Base-by-base conservation (phyloP, 2,329 filamentous ascomycete species). In the Pseudogymnoascus sp. region DNA sequence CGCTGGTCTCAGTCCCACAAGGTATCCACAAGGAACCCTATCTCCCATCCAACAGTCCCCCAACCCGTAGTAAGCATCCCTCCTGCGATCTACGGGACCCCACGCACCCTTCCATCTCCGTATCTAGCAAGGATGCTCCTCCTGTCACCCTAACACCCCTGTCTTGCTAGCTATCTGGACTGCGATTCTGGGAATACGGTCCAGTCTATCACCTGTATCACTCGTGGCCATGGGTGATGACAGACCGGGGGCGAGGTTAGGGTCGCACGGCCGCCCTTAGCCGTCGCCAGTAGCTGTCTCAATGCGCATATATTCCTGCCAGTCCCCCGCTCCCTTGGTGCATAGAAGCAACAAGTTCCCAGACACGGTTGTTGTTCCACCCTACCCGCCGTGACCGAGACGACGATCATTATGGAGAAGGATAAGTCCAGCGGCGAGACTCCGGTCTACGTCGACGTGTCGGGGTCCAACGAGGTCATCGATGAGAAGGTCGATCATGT, bases 281-380 rank as follows among this genome's bases (percentile, higher is more conserved):
- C 49, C 49, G 29, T 55, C 26, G 16, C 49, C 49, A 19, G 29
- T 29, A 55, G 49, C 49, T 55, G 29, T 55, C 49, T 55, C 49
- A 55, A 55, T 33, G 29, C 49, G 29, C 49, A 55, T 55, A 55
- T 55, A 55, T 55, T 33, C 49, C 33, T 33, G 49, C 49, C 26
- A 33, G 49, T 55, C 49, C 49, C 49, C 49, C 49, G 21, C 16
- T 35, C 29, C 29, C 49, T 55, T 55, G n/a, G 33, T 55, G 49
- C 49, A 55, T 35, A 55, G 29, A 55, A 55, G 49, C 49, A 33
- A 35, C 49, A 55, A 55, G 49, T 55, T 55, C 33, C 29, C 49
- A 55, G 49, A 55, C 49, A 55, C 49, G 29, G 49, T 55, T 55
- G 49, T 55, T 55, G 49, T 55, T 14, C 16, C 11, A 16, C 49